Base-by-base conservation (phyloP, 2,329 filamentous ascomycete genomes). In the Penicillium sp. region DNA sequence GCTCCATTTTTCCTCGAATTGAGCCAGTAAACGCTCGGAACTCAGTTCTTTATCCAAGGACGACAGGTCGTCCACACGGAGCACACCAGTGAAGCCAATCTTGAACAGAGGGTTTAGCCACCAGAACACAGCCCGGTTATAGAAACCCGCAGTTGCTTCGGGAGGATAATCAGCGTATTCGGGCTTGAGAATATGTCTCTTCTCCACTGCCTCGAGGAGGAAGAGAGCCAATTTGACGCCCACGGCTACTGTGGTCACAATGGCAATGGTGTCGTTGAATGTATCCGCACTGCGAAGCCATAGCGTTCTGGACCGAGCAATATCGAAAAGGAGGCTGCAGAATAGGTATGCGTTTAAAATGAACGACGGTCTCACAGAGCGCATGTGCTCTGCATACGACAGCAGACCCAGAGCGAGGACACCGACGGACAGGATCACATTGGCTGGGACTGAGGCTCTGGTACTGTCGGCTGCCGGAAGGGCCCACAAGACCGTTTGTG, bases 91-190 rank as follows among this genome's bases (percentile, higher is more conserved):
- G 63, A 73, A 80, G 0, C 79, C 78, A 13, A 66, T 63, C 22
- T 69, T 69, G 35, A 83, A 75, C 6, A 83, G 60, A 2, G 72
- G 69, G 49, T 76, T 80, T 41, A 81, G 62, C 79, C 79, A 82
- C 68, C 71, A 75, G 57, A 81, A 81, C 11, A 79, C 63, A 0
- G 64, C 65, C 36, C 70, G 67, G 51, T 69, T 79, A 54, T 76
- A 75, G n/a, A 78, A 65, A 3, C 78, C 73, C 39, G 74, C 77
- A 2, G 75, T 80, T 3, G 74, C 74, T 57, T 83, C 80, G 0
- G 70, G 73, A 1, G 79, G 77, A 35, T 69, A 72, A 2, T 59
- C 53, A 1, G 65, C 62, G 39, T 72, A 76, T 19, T 70, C 64
- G 3, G 62, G 53, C 12, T 68, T 63, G 3, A 78, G 62, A 4